Base-by-base conservation (phyloP, 768 basidiomycete species). In the Psilocybe cubensis region DNA sequence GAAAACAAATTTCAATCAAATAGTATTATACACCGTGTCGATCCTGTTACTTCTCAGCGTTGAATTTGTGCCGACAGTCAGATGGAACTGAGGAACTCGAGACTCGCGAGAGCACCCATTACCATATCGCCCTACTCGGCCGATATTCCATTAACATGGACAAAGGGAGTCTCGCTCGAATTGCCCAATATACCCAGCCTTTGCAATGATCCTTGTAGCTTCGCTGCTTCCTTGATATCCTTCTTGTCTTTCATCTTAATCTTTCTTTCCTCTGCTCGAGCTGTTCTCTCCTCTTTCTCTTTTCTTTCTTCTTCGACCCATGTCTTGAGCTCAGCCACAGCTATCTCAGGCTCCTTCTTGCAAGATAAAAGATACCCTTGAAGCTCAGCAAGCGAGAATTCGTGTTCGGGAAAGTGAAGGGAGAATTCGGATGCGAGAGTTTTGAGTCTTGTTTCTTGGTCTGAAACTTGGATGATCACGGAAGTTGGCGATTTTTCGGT, bases 301-400 rank as follows among this genome's bases (percentile, higher is more conserved):
- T 52, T 59, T 24, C 72, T 62, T 61, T 77, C 73, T 8, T 70
- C 53, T 24, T 71, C 68, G 1, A 84, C 73, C 83, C 85, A 87
- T n/a, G 60, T 70, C 6, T 58, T 62, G 10, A 70, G 62, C n/a
- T 65, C 70, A 17, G 46, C 58, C 0, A 69, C 75, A 0, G 80
- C 80, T 3, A 66, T 61, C 41, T 58, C 63, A 0, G 81, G 78
- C 43, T 75, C 60, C 44, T 70, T 74, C 60, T 82, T 81, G 58
- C 74, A 74, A 9, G 66, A 63, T 6, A 88, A 72, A 11, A 87
- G 72, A 66, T 79, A 87, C 0, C 84, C 83, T 63, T 87, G 86
- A 2, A 89, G 72, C 54, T 86, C 83, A 0, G 87, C 85, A 0
- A 83, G 81, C 27, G 83, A 82, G 63, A 86, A 83, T 55, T 78